phyloP scores from a whole-genome alignment of 805 yeast species.

The Ogataea chonburiensis region DNA sequence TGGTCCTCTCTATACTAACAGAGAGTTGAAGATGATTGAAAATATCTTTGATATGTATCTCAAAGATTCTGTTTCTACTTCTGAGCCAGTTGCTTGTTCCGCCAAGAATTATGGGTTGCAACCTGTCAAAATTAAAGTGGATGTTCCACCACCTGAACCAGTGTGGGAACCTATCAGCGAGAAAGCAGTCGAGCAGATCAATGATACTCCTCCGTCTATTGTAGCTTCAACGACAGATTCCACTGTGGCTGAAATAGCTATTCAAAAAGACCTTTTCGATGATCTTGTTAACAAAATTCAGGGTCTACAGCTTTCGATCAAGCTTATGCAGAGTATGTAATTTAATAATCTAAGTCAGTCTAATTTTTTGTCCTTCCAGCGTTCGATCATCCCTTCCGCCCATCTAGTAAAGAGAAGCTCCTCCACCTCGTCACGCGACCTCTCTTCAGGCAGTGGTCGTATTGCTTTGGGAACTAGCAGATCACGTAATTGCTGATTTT shows the following conservation, averaged over 20 bases:
- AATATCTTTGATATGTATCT: neutral
- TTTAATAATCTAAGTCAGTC: neutral
- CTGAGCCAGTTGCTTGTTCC: conserved; percentile 1
- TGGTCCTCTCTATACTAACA: conserved; percentile 14
- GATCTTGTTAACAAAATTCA: conserved; percentile 15
- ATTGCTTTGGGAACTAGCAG: conserved; percentile 27
- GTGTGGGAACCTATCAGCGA: neutral
- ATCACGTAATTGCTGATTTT: conserved; percentile 26
- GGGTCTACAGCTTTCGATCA: conserved; percentile 15
- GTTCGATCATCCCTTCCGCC: conserved; percentile 41
- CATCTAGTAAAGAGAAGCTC: conserved; percentile 48
- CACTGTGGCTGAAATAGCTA: neutral
- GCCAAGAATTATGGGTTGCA: neutral
- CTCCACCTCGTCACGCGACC: conserved; percentile 37
- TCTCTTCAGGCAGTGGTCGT: conserved; percentile 27
- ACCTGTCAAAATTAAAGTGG: neutral
- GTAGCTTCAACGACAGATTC: neutral
- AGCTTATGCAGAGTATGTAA: conserved; percentile 9
- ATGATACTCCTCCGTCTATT: neutral
- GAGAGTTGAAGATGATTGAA: conserved; percentile 15
- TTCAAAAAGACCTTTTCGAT: conserved; percentile 10
- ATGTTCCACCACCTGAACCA: neutral
- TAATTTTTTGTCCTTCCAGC: conserved; percentile 7
- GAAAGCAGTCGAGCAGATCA: neutral
- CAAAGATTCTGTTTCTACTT: neutral